Percentiles rank a stretch among this genome's conserved stretches.
These are phyloP conservation scores for Pyrenophora seminiperda DNA, from an alignment of 2,329 filamentous ascomycete species.

Conservation along the genomic window DNA sequence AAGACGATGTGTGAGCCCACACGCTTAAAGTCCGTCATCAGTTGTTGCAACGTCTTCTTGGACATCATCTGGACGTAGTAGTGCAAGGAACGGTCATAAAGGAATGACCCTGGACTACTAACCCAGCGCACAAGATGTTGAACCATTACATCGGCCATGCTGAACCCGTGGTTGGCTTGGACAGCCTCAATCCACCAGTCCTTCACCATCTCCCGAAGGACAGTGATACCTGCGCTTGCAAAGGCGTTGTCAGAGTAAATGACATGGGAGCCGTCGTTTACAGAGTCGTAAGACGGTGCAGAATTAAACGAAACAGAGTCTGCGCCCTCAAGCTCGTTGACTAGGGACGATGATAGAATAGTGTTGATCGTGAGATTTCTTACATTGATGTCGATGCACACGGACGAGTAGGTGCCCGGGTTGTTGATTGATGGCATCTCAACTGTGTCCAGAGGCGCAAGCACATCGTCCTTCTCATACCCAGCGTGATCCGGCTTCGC, in stretches of 20 bases:
- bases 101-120: conserved; percentile 86
- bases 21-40: conserved; percentile 94
- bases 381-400: conserved; percentile 93
- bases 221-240: conserved; percentile 85
- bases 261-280: conserved; percentile 67
- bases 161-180: conserved; percentile 66
- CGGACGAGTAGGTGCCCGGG: conserved; percentile 89
- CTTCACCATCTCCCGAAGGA: conserved; percentile 97
- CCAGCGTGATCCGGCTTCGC: conserved; percentile 92
- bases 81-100: conserved; percentile 92
- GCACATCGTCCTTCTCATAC: conserved; percentile 89
- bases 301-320: conserved; percentile 87
- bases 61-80: conserved; percentile 99
- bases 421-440: conserved; percentile 94
- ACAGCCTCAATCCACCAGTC: conserved; percentile 97
- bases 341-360: conserved; percentile 91
- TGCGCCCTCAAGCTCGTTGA: conserved; percentile 92
- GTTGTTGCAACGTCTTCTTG: conserved; percentile 91
- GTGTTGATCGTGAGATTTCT: conserved; percentile 98
- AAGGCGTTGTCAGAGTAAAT: conserved; percentile 89
- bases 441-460: conserved; percentile 80
- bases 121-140: conserved; percentile 98
- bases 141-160: conserved; percentile 97
- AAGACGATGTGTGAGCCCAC: conserved; percentile 97
- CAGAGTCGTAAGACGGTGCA: conserved; percentile 63